Evolutionary conservation across 2,329 filamentous ascomycete species (phyloP).

Genomic region (Metarhizium humberi): DNA sequence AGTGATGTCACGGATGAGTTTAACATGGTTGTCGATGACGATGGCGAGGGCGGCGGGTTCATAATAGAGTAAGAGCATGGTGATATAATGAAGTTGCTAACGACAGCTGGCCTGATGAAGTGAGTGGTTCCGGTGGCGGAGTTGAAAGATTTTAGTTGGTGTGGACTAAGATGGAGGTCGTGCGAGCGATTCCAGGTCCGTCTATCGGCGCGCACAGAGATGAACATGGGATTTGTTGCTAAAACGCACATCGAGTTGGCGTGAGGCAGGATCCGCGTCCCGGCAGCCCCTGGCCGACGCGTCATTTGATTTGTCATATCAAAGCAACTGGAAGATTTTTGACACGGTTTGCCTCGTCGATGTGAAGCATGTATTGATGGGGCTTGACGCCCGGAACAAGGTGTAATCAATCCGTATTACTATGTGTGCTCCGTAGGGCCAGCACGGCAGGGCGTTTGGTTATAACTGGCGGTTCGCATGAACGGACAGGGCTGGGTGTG

Average conservation of each 20-base stretch:
- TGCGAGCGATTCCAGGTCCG: too few relatives aligned
- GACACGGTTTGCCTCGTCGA: too few relatives aligned
- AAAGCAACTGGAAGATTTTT: too few relatives aligned
- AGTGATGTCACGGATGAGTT: constrained; percentile 35
- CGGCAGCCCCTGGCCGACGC: neutral
- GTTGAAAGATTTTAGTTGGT: neutral
- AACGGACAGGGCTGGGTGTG: too few relatives aligned
- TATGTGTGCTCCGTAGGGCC: too few relatives aligned
- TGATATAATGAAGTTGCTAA: neutral
- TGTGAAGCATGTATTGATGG: too few relatives aligned
- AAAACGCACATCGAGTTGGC: neutral
- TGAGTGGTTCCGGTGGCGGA: neutral
- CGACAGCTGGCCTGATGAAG: neutral
- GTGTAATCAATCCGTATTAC: too few relatives aligned
- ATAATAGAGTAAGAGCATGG: constrained; percentile 23
- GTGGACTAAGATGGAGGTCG: neutral
- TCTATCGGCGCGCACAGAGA: too few relatives aligned
- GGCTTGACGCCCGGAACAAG: too few relatives aligned
- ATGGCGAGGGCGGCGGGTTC: constrained; percentile 37
- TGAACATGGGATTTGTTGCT: too few relatives aligned
- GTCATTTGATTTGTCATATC: neutral
- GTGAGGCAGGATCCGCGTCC: neutral
- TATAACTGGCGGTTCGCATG: too few relatives aligned
- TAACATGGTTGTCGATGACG: constrained; percentile 29
- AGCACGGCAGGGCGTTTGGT: too few relatives aligned